These are phyloP conservation scores for Neopestalotiopsis sp. DNA, from an alignment of 2,329 filamentous ascomycete genomes.

Conservation along the genomic window DNA sequence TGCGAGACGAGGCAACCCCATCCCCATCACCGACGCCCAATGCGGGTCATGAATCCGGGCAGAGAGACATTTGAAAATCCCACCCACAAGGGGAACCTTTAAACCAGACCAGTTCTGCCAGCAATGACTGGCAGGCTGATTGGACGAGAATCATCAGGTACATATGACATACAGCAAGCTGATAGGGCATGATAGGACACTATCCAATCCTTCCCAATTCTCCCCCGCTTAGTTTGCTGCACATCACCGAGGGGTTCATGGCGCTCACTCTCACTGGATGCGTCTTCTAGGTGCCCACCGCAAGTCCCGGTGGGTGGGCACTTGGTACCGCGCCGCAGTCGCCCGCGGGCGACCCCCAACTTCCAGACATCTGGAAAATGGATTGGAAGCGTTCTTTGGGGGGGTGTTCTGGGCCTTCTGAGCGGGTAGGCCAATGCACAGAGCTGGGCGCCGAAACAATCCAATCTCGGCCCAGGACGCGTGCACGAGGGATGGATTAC, in stretches of 20 bases:
- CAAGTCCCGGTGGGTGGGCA: background rate
- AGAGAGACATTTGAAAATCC: background rate
- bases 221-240: background rate
- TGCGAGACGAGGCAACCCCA: slow-evolving; percentile 2
- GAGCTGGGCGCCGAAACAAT: background rate
- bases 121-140: background rate
- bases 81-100: background rate
- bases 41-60: background rate
- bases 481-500: background rate
- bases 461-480: slow-evolving; percentile 1
- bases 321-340: background rate
- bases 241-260: background rate
- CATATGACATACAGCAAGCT: no score
- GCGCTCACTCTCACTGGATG: background rate
- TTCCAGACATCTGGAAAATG: background rate
- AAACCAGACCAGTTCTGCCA: background rate
- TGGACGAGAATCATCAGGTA: background rate
- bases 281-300: background rate
- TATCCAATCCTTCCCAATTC: background rate
- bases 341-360: background rate
- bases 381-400: background rate
- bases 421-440: background rate
- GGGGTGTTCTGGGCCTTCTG: background rate
- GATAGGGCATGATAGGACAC: no score
- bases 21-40: slow-evolving; percentile 2